Percentiles rank a stretch among this genome's conserved stretches.
Conservation (phyloP, 805 yeast genomes). For the Pichia eremophila region DNA sequence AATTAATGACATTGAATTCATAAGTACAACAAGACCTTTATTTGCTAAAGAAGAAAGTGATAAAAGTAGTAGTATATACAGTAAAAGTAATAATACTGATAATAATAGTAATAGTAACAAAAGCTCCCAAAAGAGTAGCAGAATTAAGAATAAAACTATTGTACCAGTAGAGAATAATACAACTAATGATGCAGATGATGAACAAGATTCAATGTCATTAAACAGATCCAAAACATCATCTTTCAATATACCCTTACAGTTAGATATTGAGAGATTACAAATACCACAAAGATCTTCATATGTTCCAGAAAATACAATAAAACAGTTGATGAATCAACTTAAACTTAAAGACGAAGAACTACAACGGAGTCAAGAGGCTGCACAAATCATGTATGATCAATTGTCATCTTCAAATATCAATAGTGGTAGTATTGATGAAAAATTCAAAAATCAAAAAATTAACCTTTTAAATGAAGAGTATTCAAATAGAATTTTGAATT, state of each 20-base stretch:
- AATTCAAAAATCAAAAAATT: background rate
- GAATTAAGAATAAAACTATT: too few relatives aligned
- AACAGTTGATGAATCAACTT: background rate
- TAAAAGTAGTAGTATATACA: too few relatives aligned
- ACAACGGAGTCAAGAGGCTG: background rate
- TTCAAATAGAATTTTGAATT: too few relatives aligned
- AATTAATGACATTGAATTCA: too few relatives aligned
- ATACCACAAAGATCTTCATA: background rate
- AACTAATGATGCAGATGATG: constrained; percentile 4
- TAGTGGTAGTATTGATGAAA: background rate
- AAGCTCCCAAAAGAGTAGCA: too few relatives aligned
- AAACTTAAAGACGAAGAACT: background rate
- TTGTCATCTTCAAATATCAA: too few relatives aligned
- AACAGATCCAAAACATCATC: too few relatives aligned
- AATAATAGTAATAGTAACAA: too few relatives aligned
- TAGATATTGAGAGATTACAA: background rate
- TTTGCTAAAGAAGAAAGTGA: too few relatives aligned
- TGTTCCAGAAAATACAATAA: background rate
- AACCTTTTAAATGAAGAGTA: too few relatives aligned
- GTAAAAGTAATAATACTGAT: too few relatives aligned
- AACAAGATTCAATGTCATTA: background rate
- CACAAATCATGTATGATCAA: background rate
- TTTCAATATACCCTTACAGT: background rate
- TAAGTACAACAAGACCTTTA: too few relatives aligned
- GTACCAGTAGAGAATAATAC: background rate